Evolutionary conservation across 116 monocot genomes (phyloP).

Genomic region (Dioscorea cayenensis): DNA sequence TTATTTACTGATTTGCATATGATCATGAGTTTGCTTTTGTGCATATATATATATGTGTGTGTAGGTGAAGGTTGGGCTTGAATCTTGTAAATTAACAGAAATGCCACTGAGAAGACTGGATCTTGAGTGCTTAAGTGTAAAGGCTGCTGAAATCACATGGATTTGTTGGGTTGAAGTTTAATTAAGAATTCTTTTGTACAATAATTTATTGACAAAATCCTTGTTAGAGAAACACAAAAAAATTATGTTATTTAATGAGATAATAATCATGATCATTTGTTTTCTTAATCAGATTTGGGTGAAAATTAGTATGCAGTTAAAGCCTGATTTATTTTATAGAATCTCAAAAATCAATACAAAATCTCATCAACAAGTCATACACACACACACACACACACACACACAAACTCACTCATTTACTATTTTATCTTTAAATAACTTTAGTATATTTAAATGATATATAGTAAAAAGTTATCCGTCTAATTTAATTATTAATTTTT

Average conservation of each 20-base stretch:
- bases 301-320: background rate
- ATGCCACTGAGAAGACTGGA: background rate
- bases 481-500: background rate
- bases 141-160: conserved; percentile 7
- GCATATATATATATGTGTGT: background rate
- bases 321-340: background rate
- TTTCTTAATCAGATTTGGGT: background rate
- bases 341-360: background rate
- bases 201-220: background rate
- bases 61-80: too few relatives aligned
- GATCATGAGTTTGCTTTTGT: too few relatives aligned
- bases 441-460: too few relatives aligned
- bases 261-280: background rate
- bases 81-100: background rate
- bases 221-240: background rate
- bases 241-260: background rate
- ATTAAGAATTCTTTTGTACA: background rate
- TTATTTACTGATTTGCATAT: too few relatives aligned
- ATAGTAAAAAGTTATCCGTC: too few relatives aligned
- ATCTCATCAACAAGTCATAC: too few relatives aligned
- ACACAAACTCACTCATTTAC: too few relatives aligned
- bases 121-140: background rate
- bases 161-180: conserved; percentile 4
- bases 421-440: too few relatives aligned
- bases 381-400: too few relatives aligned